Conservation (phyloP, 2,329 filamentous ascomycete species). For the Cadophora luteo-olivacea region DNA sequence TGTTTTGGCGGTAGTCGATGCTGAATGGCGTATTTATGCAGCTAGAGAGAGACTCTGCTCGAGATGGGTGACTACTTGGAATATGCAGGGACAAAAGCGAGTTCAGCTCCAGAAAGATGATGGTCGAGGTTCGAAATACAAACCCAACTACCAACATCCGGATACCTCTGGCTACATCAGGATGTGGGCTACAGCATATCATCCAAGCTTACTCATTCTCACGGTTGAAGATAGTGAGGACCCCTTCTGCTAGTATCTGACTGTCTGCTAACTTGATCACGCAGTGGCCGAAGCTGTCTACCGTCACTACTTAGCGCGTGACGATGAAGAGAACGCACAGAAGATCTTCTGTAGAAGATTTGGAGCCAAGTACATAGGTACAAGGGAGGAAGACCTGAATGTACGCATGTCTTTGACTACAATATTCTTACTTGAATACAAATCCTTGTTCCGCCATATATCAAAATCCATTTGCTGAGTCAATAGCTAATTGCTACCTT, state of each 20-base stretch:
- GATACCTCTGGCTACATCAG: too few species aligned
- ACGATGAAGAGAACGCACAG: not conserved
- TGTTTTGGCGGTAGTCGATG: not conserved
- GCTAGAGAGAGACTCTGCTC: not conserved
- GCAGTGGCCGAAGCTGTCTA: conserved; percentile 18
- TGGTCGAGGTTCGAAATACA: not conserved
- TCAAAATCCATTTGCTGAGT: too few species aligned
- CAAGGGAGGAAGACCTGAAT: not conserved
- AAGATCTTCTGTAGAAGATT: conserved; percentile 8
- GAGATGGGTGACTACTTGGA: conserved; percentile 10
- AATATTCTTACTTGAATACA: too few species aligned
- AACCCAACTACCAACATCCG: too few species aligned
- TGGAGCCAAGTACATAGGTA: conserved; percentile 1
- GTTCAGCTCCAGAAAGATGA: conserved; percentile 15
- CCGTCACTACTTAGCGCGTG: conserved; percentile 4
- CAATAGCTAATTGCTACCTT: too few species aligned
- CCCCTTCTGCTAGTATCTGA: not conserved
- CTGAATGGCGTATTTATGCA: conserved; percentile 1
- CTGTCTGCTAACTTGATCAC: conserved; percentile 5
- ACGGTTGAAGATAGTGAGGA: conserved; percentile 13
- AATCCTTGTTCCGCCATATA: too few species aligned
- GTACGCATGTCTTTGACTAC: too few species aligned
- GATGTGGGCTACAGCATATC: too few species aligned
- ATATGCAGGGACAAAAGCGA: not conserved
- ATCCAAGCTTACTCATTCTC: not conserved